These are phyloP conservation scores for Fusarium neocosmosporiellum DNA, from an alignment of 2,329 filamentous ascomycete species.

Conservation along the genomic window DNA sequence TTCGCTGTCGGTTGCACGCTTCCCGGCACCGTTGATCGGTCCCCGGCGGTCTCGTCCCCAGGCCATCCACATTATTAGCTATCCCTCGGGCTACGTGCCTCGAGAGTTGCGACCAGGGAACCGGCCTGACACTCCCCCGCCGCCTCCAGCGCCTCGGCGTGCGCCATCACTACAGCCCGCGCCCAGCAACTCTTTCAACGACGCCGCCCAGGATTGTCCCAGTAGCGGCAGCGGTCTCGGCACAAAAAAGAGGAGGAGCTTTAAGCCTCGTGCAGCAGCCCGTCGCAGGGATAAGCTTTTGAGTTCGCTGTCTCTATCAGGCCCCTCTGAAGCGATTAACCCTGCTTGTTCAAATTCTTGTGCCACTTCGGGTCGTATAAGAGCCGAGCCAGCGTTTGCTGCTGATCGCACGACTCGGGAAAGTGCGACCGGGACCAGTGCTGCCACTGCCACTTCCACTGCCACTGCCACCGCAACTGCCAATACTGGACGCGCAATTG, in stretches of 20 bases:
- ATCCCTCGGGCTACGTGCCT: constrained; percentile 57
- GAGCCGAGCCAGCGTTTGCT: constrained; percentile 22
- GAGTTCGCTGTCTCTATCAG: constrained; percentile 13
- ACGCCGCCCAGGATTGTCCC: constrained; percentile 4
- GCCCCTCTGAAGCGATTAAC: constrained; percentile 18
- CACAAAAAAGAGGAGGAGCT: constrained; percentile 48
- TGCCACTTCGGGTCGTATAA: constrained; percentile 17
- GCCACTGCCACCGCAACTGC: constrained; percentile 1
- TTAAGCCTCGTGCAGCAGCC: constrained; percentile 14
- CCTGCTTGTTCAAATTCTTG: constrained; percentile 6
- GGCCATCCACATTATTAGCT: constrained; percentile 57
- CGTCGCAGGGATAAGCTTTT: constrained; percentile 32
- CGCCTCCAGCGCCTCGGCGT: constrained; percentile 21
- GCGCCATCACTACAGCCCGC: constrained; percentile 37
- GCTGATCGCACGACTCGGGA: constrained; percentile 32
- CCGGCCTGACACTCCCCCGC: constrained; percentile 29
- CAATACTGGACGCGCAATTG: constrained; percentile 6
- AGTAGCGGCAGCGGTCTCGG: constrained; percentile 28
- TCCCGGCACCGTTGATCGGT: constrained; percentile 54
- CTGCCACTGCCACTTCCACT: constrained; percentile 9
- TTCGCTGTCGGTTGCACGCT: constrained; percentile 29
- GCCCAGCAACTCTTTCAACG: constrained; percentile 10
- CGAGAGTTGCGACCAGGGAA: constrained; percentile 53
- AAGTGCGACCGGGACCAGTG: constrained; percentile 10
- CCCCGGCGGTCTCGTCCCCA: constrained; percentile 54